Percentiles rank a stretch among this genome's conserved stretches.
These are phyloP conservation scores for Ramaria rubella DNA, from an alignment of 768 basidiomycete genomes.

Conservation along the genomic window DNA sequence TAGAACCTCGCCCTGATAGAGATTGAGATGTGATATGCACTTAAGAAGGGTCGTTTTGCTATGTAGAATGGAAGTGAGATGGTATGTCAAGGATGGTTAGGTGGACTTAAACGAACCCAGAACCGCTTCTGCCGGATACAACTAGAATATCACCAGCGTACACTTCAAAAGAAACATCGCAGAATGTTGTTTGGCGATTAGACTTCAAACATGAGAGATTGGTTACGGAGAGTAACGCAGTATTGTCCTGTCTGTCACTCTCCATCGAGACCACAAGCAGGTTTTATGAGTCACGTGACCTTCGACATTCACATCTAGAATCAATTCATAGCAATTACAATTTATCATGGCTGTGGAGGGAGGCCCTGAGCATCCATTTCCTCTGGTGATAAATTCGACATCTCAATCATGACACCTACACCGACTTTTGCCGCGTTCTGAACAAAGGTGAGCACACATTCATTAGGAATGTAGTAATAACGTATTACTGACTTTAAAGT, in stretches of 20 bases:
- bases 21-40: conserved; percentile 72
- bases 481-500: conserved; percentile 72
- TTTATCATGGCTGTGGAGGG: conserved; percentile 10
- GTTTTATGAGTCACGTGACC: neutral
- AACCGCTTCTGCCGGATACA: conserved; percentile 74
- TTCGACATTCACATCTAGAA: neutral
- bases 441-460: conserved; percentile 1
- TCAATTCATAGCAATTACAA: neutral
- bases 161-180: conserved; percentile 53
- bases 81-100: neutral
- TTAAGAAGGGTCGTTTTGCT: conserved; percentile 75
- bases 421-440: conserved; percentile 93
- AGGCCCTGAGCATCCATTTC: conserved; percentile 49
- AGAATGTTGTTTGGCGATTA: conserved; percentile 46
- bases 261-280: neutral
- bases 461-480: conserved; percentile 2
- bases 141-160: conserved; percentile 70
- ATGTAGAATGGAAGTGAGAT: neutral
- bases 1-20: conserved; percentile 59
- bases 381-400: conserved; percentile 69
- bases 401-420: conserved; percentile 97
- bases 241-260: neutral
- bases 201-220: conserved; percentile 44
- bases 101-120: conserved; percentile 42
- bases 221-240: conserved; percentile 43